Evolutionary conservation across 257 asterid genomes (phyloP).

Genomic region (Dorcoceras hygrometricum): DNA sequence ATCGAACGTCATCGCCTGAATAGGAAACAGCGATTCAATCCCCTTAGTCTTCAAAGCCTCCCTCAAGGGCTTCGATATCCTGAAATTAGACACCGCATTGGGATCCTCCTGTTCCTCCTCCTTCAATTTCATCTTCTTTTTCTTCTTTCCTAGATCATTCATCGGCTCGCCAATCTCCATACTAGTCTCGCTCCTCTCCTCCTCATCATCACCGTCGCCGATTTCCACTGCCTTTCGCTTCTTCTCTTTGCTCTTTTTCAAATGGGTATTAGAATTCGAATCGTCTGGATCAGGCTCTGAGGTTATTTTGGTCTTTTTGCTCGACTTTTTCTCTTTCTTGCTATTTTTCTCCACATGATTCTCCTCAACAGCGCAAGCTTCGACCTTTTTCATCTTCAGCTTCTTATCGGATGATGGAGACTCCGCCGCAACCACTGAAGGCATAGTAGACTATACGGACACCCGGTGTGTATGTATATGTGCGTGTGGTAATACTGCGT

Average conservation of each 20-base stretch:
- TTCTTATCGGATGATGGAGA: conserved; percentile 46
- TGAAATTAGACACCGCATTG: conserved; percentile 59
- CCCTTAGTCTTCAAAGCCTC: conserved; percentile 56
- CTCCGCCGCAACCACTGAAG: conserved; percentile 45
- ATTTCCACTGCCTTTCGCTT: conserved; percentile 61
- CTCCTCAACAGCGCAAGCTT: conserved; percentile 21
- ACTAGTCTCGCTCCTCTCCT: conserved; percentile 70
- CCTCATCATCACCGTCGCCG: conserved; percentile 39
- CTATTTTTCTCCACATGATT: conserved; percentile 34
- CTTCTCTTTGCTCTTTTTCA: conserved; percentile 51
- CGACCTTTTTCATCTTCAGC: conserved; percentile 44
- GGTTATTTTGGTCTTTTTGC: conserved; percentile 43
- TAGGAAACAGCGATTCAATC: conserved; percentile 68
- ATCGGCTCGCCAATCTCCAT: conserved; percentile 70
- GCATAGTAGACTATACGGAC: conserved; percentile 33
- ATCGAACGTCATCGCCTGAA: conserved; percentile 84
- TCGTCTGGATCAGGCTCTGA: conserved; percentile 54
- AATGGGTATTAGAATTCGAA: conserved; percentile 23
- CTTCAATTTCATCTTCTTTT: conserved; percentile 43
- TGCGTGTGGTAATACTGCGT: background rate
- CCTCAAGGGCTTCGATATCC: conserved; percentile 62
- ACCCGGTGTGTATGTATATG: background rate
- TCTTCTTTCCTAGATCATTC: conserved; percentile 39
- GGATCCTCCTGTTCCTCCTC: conserved; percentile 46
- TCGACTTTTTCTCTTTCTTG: conserved; percentile 65